Conservation (phyloP, 352 stramenopile species). For the Pythium pectinolyticum region DNA sequence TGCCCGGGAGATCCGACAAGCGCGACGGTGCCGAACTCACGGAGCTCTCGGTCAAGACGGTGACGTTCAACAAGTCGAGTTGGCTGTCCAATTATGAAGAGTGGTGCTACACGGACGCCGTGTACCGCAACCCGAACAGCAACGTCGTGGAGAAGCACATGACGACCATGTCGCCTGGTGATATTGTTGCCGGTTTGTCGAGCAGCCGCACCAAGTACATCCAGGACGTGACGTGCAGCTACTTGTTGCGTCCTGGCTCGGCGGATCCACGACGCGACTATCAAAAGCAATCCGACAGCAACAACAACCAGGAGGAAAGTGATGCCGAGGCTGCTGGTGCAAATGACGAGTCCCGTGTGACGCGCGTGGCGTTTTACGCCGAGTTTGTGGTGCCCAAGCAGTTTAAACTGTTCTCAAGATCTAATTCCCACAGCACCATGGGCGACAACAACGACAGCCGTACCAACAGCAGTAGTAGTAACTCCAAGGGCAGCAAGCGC, state of each 20-base stretch:
- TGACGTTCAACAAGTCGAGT: conserved; percentile 17
- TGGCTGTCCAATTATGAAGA: conserved; percentile 16
- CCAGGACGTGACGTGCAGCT: conserved; percentile 11
- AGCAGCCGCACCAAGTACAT: not conserved
- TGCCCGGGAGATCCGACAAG: not conserved
- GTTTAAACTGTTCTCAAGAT: no score
- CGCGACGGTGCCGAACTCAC: not conserved
- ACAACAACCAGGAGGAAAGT: not conserved
- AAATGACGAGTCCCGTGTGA: not conserved
- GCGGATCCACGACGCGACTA: no score
- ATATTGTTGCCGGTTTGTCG: no score
- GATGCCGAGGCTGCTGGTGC: not conserved
- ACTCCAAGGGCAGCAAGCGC: no score
- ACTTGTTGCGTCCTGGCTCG: conserved; percentile 15
- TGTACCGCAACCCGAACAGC: conserved; percentile 9
- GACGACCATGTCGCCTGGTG: conserved; percentile 6
- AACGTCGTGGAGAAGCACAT: conserved; percentile 14
- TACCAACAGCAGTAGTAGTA: no score
- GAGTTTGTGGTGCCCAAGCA: conserved; percentile 12
- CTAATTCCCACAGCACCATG: no score
- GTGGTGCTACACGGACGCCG: conserved; percentile 25
- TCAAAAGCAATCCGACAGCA: no score
- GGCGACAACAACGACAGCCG: no score
- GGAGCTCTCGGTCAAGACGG: conserved; percentile 20
- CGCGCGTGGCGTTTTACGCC: conserved; percentile 18